Evolutionary conservation across 75 land plant genomes (phyloP), one percentile per base, ranked within the genome.

Genomic region (Picea glauca): DNA sequence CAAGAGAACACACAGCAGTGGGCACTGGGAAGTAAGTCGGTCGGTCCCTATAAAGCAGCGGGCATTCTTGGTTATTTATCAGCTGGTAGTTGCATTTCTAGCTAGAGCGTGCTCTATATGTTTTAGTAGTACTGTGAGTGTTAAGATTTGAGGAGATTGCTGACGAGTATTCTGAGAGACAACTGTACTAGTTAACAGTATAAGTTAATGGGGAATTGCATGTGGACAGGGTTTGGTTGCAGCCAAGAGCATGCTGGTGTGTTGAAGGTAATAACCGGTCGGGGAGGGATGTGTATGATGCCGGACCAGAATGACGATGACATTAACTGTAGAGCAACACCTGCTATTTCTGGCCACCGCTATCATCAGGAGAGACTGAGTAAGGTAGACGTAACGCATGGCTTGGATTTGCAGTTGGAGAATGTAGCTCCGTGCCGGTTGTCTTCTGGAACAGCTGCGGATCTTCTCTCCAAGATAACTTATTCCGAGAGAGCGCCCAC

Each of bases 401-500:
- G 63, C 18, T 3, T 74, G 76, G 76, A 74, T 50, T 56, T 74
- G 76, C 76, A 74, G 58, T 4, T 74, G 58, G 63, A n/a, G 21
- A 57, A 74, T 4, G 54, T 46, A 46, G 58, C 76, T 4, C 76
- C 76, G 1, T 74, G 76, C 56, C 30, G 76, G 7, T 11, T 74
- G 12, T 74, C 76, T 9, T 74, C 76, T 54, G 76, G 76, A 50
- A 54, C 76, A 4, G 76, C 76, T n/a, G 76, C 58, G 7, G 76
- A 74, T 13, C 76, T 74, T 30, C 58, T 74, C 21, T 11, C 78
- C 13, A 77, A 23, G 14, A 61, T 61, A 4, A 12, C 13, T 21
- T 12, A n/a, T 17, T 11, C 33, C 2, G 40, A 38, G 26, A n/a
- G 60, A 26, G 63, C 63, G 0, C 62, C 76, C 40, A 77, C 26